These are phyloP conservation scores for Rhynchosporium agropyri DNA, from an alignment of 2,329 filamentous ascomycete genomes.

Conservation along the genomic window DNA sequence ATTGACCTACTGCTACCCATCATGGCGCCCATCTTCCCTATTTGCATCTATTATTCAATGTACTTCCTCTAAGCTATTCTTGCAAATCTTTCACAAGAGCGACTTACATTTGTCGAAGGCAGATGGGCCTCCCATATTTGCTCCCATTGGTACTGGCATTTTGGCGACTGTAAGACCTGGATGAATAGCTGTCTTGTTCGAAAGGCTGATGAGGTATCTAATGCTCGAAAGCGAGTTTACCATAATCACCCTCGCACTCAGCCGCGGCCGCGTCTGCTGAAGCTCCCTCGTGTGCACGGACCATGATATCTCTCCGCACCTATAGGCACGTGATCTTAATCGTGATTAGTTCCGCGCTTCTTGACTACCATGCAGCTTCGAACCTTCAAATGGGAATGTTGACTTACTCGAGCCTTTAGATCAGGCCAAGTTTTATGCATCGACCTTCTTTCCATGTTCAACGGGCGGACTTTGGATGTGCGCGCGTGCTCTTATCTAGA, in stretches of 20 bases:
- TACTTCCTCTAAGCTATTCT: constrained; percentile 33
- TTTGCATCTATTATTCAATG: constrained; percentile 41
- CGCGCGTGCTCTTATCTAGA: constrained; percentile 34
- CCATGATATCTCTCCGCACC: constrained; percentile 14
- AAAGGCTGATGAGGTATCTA: constrained; percentile 10
- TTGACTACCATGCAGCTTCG: neutral
- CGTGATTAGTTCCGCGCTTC: neutral
- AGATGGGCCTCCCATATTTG: constrained; percentile 59
- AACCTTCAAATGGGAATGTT: neutral
- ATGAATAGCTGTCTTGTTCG: neutral
- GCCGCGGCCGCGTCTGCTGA: neutral
- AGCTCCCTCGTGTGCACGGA: constrained; percentile 2
- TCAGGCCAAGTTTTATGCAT: neutral
- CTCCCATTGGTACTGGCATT: constrained; percentile 53
- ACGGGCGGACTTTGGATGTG: constrained; percentile 18
- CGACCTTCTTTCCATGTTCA: constrained; percentile 15
- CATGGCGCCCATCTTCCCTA: constrained; percentile 97
- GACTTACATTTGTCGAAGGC: constrained; percentile 70
- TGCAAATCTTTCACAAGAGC: constrained; percentile 17
- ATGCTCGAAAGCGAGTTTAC: neutral
- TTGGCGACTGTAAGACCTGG: constrained; percentile 23
- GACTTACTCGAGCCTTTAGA: neutral
- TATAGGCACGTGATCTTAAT: neutral
- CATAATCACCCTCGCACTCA: neutral
- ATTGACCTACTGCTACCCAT: constrained; percentile 89